Evolutionary conservation across 2,329 filamentous ascomycete genomes (phyloP).

Genomic region (Hymenoscyphus fructigenus): DNA sequence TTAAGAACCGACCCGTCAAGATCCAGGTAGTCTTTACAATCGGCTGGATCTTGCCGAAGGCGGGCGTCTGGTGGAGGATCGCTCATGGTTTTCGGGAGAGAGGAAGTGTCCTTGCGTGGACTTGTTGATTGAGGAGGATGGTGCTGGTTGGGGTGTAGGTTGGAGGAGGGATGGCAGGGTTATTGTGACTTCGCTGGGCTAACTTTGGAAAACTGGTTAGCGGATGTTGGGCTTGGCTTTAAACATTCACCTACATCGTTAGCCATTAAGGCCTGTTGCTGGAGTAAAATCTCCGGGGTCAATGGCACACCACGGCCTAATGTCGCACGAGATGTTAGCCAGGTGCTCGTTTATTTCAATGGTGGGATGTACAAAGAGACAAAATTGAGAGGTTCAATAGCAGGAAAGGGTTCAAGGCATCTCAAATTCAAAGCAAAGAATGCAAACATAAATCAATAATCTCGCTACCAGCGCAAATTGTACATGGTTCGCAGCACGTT

Average conservation of each 20-base stretch:
- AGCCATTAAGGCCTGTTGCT: background rate
- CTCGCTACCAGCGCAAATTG: background rate
- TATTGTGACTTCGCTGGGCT: background rate
- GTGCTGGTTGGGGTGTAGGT: background rate
- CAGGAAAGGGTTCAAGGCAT: background rate
- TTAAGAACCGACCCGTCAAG: background rate
- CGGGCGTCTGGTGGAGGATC: conserved; percentile 1
- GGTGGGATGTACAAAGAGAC: background rate
- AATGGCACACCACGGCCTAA: background rate
- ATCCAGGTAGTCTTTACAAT: conserved; percentile 9
- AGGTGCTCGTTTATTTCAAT: background rate
- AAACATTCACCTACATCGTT: background rate
- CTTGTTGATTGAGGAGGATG: background rate
- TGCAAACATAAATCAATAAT: background rate
- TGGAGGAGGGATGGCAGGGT: background rate
- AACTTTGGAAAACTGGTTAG: background rate
- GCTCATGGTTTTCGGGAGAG: background rate
- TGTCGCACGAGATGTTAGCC: background rate
- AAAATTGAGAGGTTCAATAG: background rate
- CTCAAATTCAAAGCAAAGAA: background rate
- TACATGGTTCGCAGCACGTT: background rate
- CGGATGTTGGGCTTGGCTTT: background rate
- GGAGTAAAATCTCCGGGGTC: background rate
- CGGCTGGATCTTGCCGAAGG: conserved; percentile 1
- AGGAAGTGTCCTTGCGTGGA: background rate